phyloP scores from a whole-genome alignment of 345 rosid species.

The Firmiana major region DNA sequence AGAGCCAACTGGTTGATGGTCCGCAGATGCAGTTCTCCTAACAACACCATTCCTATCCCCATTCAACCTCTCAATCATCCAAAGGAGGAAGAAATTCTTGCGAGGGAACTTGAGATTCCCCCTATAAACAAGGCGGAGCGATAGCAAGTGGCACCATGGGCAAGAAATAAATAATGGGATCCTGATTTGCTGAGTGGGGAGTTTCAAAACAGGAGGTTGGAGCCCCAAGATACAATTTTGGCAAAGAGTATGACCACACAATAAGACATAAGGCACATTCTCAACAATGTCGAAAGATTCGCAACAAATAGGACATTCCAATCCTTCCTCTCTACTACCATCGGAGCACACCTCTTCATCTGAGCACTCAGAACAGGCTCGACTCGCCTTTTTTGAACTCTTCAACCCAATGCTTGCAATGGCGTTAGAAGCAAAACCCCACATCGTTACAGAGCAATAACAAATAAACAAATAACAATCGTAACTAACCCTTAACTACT shows the following conservation, averaged over 20 bases:
- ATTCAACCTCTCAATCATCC: conserved; percentile 74
- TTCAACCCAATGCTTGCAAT: conserved; percentile 32
- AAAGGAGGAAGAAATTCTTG: conserved; percentile 61
- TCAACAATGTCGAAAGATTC: conserved; percentile 73
- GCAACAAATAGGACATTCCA: conserved; percentile 69
- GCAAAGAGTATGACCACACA: conserved; percentile 73
- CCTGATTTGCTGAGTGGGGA: conserved; percentile 39
- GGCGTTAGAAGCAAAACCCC: conserved; percentile 38
- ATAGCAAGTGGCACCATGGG: conserved; percentile 61
- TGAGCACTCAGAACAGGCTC: conserved; percentile 41
- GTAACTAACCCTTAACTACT: not conserved
- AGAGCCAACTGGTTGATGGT: conserved; percentile 29
- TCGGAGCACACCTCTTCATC: conserved; percentile 44
- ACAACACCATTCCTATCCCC: conserved; percentile 32
- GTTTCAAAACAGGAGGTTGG: conserved; percentile 45
- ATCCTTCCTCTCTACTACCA: conserved; percentile 43
- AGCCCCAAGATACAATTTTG: conserved; percentile 61
- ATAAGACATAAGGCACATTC: conserved; percentile 63
- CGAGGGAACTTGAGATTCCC: conserved; percentile 53
- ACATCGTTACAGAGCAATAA: conserved; percentile 21
- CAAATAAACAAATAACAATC: not conserved
- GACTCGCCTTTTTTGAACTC: conserved; percentile 23
- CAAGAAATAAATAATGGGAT: conserved; percentile 56
- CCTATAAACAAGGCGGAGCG: conserved; percentile 42
- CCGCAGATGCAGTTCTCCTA: conserved; percentile 19